phyloP scores from a whole-genome alignment of 2,329 filamentous ascomycete genomes.

The Parascedosporium putredinis region DNA sequence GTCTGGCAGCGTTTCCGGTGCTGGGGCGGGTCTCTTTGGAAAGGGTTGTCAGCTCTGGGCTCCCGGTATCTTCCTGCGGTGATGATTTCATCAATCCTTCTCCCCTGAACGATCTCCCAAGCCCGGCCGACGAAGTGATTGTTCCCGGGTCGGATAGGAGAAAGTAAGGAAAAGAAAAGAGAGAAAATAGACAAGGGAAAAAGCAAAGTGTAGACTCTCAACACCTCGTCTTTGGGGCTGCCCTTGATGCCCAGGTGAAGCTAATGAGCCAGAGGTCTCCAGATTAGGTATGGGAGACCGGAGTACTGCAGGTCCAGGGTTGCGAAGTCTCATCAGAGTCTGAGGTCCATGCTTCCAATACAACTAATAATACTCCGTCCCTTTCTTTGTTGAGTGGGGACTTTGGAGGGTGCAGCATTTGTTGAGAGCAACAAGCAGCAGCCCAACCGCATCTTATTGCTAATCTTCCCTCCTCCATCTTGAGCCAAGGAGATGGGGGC shows the following conservation, averaged over 20 bases:
- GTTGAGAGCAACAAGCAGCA: background rate
- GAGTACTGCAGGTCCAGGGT: constrained; percentile 1
- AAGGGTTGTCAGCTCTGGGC: background rate
- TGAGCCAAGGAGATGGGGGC: no score
- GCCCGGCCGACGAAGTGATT: background rate
- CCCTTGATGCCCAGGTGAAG: no score
- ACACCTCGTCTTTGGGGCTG: no score
- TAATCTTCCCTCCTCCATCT: no score
- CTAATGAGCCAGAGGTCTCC: no score
- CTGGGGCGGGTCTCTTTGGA: background rate
- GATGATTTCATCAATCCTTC: no score
- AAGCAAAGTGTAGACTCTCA: no score
- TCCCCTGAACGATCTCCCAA: no score
- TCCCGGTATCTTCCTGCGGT: background rate
- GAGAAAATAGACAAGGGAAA: no score
- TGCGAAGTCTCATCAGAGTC: background rate
- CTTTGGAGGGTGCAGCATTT: background rate
- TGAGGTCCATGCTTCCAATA: background rate
- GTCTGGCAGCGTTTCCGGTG: background rate
- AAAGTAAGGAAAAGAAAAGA: background rate
- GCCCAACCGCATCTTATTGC: background rate
- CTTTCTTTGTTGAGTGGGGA: background rate
- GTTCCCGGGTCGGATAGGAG: background rate
- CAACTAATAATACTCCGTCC: no score
- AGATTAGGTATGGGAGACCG: background rate